Conservation (phyloP, 106 monocot species). For the Phalaenopsis aphrodite region DNA sequence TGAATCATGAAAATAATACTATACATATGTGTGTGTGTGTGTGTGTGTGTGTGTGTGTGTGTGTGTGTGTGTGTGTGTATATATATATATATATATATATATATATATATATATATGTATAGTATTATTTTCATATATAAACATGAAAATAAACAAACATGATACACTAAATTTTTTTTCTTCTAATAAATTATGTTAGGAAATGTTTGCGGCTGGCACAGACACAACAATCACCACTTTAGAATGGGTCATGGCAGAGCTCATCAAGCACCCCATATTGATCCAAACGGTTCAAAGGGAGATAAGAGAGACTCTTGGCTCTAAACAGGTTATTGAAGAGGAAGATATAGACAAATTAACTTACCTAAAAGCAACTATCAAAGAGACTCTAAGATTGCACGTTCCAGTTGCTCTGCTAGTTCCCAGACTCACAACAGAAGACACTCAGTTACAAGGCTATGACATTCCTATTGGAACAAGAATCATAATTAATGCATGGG, state of each 20-base stretch:
- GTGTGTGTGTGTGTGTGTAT: too few relatives aligned
- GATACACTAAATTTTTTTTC: too few relatives aligned
- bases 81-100: too few relatives aligned
- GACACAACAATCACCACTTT: slow-evolving; percentile 10
- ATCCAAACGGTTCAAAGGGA: slow-evolving; percentile 25
- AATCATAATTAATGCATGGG: slow-evolving; percentile 10
- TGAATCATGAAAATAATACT: too few relatives aligned
- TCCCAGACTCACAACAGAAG: neutral
- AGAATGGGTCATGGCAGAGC: slow-evolving; percentile 34
- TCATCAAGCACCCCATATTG: slow-evolving; percentile 8
- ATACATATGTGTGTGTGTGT: too few relatives aligned
- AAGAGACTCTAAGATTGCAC: slow-evolving; percentile 10
- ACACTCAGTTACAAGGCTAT: neutral
- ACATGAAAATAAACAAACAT: too few relatives aligned
- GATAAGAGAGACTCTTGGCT: neutral
- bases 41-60: too few relatives aligned
- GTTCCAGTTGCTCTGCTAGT: neutral
- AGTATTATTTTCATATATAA: too few relatives aligned
- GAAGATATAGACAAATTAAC: neutral
- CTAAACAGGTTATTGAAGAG: neutral
- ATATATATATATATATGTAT: too few relatives aligned
- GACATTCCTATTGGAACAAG: neutral
- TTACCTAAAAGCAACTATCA: slow-evolving; percentile 9
- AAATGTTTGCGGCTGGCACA: slow-evolving; percentile 32
- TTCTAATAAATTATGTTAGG: slow-evolving; percentile 6